phyloP scores from a whole-genome alignment of 1,284 basidiomycete species.

The Heliocybe sulcata region DNA sequence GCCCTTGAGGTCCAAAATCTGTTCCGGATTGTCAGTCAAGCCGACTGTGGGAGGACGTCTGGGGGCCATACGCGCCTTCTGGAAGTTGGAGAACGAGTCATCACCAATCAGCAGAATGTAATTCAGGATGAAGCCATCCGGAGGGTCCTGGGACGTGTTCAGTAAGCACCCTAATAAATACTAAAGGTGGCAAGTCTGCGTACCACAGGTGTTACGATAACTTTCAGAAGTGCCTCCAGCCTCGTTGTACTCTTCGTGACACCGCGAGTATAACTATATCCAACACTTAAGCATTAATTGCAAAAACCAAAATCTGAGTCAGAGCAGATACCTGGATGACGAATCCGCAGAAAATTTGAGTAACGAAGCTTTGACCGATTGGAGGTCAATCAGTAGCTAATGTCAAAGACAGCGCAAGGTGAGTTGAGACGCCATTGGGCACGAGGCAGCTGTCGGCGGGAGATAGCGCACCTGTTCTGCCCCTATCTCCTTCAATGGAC shows the following conservation, averaged over 20 bases:
- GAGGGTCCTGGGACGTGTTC: constrained; percentile 55
- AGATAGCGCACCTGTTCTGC: constrained; percentile 75
- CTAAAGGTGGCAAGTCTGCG: constrained; percentile 1
- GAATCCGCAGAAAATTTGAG: constrained; percentile 75
- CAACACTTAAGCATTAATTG: constrained; percentile 9
- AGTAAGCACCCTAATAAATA: constrained; percentile 4
- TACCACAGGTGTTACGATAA: constrained; percentile 86
- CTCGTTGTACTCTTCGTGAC: constrained; percentile 75
- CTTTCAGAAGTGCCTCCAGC: constrained; percentile 88
- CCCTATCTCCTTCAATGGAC: constrained; percentile 84
- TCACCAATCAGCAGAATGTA: constrained; percentile 91
- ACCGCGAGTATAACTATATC: constrained; percentile 68
- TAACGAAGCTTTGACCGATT: constrained; percentile 77
- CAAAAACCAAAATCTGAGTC: constrained; percentile 4
- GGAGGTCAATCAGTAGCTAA: constrained; percentile 89
- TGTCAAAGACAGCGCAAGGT: background rate
- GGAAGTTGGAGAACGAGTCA: constrained; percentile 91
- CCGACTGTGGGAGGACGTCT: background rate
- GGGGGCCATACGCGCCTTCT: constrained; percentile 66
- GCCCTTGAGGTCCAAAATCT: constrained; percentile 95
- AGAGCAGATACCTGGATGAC: constrained; percentile 44
- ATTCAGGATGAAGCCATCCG: constrained; percentile 89
- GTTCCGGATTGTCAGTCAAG: constrained; percentile 4
- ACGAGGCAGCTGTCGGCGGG: no score
- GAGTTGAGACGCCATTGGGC: constrained; percentile 8